A percentile compares a stretch with the other conserved stretches of the same genome.
phyloP scores from a whole-genome alignment of 2,329 filamentous ascomycete species.

The Stemphylium lycopersici region DNA sequence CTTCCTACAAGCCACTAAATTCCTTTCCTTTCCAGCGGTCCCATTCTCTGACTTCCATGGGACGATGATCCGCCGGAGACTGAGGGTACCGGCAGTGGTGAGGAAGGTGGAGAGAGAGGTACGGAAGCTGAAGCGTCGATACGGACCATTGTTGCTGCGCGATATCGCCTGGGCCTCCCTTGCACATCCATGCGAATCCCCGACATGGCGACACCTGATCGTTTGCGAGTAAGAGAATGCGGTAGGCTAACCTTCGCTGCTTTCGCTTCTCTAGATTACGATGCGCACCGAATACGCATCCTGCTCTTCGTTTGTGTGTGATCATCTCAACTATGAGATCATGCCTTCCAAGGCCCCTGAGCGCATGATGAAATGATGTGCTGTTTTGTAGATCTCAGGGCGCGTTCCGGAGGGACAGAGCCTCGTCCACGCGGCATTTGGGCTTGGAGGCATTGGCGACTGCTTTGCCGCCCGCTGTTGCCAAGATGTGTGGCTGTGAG shows the following conservation, averaged over 20 bases:
- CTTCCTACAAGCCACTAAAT: slow-evolving; percentile 36
- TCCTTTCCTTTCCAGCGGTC: slow-evolving; percentile 24
- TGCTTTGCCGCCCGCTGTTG: slow-evolving; percentile 2
- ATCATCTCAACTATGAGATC: slow-evolving; percentile 27
- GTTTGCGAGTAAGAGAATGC: neutral
- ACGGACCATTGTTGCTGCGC: neutral
- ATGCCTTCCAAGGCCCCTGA: slow-evolving; percentile 5
- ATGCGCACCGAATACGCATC: slow-evolving; percentile 24
- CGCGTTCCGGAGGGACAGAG: neutral
- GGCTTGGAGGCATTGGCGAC: neutral
- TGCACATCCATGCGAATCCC: neutral
- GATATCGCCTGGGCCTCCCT: neutral
- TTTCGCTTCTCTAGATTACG: slow-evolving; percentile 21
- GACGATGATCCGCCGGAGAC: neutral
- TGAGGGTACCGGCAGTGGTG: neutral
- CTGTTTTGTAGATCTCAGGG: neutral
- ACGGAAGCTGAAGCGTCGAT: neutral
- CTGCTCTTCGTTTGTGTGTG: slow-evolving; percentile 14
- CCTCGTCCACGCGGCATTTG: neutral
- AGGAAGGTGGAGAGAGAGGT: neutral
- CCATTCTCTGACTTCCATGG: neutral
- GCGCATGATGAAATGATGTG: neutral
- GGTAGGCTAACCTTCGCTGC: slow-evolving; percentile 8
- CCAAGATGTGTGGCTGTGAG: slow-evolving; percentile 1
- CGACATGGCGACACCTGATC: neutral